Evolutionary conservation across 176 grass and related monocot species (phyloP).

Genomic region (Musa itinerans): DNA sequence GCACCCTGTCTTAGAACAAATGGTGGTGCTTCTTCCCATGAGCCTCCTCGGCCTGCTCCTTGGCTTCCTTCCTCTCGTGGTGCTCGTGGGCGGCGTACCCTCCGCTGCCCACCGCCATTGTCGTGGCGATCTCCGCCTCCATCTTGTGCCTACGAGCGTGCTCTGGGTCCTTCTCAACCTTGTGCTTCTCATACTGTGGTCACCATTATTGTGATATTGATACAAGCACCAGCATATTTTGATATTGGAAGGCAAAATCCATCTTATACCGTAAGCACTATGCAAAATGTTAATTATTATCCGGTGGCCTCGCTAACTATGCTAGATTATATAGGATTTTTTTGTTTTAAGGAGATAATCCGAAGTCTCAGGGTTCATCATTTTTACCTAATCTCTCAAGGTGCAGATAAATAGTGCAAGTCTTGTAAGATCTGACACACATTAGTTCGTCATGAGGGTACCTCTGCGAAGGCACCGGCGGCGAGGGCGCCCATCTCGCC

Average conservation of each 20-base stretch:
- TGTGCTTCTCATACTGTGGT: slow-evolving; percentile 66
- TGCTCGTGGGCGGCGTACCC: slow-evolving; percentile 77
- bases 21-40: slow-evolving; percentile 69
- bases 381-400: background rate
- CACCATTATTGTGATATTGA: background rate
- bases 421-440: background rate
- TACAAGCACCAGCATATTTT: background rate
- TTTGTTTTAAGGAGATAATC: too few species aligned
- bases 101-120: slow-evolving; percentile 44
- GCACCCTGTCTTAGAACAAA: slow-evolving; percentile 21
- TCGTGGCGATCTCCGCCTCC: slow-evolving; percentile 53
- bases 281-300: too few species aligned
- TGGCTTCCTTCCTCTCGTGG: slow-evolving; percentile 60
- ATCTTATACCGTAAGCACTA: too few species aligned
- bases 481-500: slow-evolving; percentile 56
- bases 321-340: too few species aligned
- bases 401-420: background rate
- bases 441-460: background rate
- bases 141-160: slow-evolving; percentile 64
- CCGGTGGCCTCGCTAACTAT: too few species aligned
- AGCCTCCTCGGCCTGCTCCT: slow-evolving; percentile 35
- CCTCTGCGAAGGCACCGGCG: slow-evolving; percentile 62
- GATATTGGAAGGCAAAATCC: background rate
- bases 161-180: slow-evolving; percentile 82
- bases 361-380: too few species aligned